Conservation (phyloP, 1,284 basidiomycete species). For the Rhodotorula sp. region DNA sequence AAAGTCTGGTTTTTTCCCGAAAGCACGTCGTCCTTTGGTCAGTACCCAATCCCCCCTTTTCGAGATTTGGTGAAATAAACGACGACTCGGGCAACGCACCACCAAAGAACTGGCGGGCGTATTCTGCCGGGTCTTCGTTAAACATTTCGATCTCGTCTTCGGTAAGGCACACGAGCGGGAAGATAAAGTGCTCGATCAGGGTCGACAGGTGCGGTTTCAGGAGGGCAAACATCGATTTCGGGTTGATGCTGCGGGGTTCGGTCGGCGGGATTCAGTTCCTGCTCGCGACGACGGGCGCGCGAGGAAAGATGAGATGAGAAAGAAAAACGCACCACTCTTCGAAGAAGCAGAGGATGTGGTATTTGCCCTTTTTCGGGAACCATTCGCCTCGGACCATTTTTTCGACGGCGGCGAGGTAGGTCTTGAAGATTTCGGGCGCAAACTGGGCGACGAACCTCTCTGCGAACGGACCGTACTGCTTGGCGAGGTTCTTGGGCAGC, state of each 20-base stretch:
- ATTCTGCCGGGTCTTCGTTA: constrained; percentile 74
- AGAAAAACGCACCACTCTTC: constrained; percentile 68
- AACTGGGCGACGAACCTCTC: constrained; percentile 72
- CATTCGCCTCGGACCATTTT: constrained; percentile 62
- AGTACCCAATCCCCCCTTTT: neutral
- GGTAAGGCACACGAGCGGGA: constrained; percentile 79
- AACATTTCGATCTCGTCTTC: constrained; percentile 65
- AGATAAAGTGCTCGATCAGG: constrained; percentile 71
- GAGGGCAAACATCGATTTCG: constrained; percentile 77
- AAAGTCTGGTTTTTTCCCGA: constrained; percentile 64
- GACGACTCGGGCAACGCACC: constrained; percentile 56
- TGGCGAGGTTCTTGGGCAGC: constrained; percentile 63
- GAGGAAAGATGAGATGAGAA: neutral
- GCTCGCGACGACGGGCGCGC: too few relatives aligned
- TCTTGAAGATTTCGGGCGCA: constrained; percentile 77
- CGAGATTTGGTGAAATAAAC: neutral
- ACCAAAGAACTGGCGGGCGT: constrained; percentile 62
- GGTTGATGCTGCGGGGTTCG: constrained; percentile 65
- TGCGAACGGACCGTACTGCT: constrained; percentile 68
- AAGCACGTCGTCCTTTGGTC: too few relatives aligned
- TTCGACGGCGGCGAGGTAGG: constrained; percentile 72
- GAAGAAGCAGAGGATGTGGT: constrained; percentile 75
- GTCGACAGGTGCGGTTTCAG: constrained; percentile 76
- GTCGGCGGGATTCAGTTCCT: neutral
- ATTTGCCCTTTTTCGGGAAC: constrained; percentile 76